Base-by-base conservation (phyloP, 2,329 filamentous ascomycete species). In the Aureobasidium sp. region DNA sequence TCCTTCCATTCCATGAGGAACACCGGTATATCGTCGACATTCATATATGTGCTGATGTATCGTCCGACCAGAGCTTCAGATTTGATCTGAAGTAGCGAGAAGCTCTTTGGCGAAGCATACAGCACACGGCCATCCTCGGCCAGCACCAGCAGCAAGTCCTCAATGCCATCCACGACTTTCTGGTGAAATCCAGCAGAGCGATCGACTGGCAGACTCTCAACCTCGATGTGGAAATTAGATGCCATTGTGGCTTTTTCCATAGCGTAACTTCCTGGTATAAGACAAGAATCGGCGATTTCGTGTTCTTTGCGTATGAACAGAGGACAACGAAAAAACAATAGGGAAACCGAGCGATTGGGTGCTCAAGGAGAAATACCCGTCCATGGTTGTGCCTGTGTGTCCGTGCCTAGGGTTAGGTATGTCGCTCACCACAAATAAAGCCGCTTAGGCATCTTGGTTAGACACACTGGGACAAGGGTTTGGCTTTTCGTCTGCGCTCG, bases 31-130 rank as follows among this genome's bases (percentile, higher is more conserved):
- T 57, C 53, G 29, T 57, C 53, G 21, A 35, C 29, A 46, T 57
- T 42, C 53, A 57, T 57, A 23, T 43, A 46, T 25, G 53, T 43
- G 17, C 38, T 35, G n/a, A 57, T 37, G 42, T 57, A 57, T 7
- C 6, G 11, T 19, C 53, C 53, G 35, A 57, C 7, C 5, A 57
- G 38, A 25, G 23, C 15, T 29, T 57, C 53, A 8, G 53, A 21
- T 3, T 35, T 23, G 17, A 45, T 13, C n/a, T 46, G 37, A 4
- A 42, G 33, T 4, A 46, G 29, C 17, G 27, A n/a, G 2, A n/a
- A 46, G 27, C 53, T 43, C 15, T 35, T 45, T 15, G 37, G 17
- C 3, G 53, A 57, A 19, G 40, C 40, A 27, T 57, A 45, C 27
- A 57, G 8, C 2, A 57, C 40, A 13, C 53, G 53, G 9, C 53